These are phyloP conservation scores for Populus hybrid DNA, from an alignment of 441 rosid genomes.

Conservation along the genomic window DNA sequence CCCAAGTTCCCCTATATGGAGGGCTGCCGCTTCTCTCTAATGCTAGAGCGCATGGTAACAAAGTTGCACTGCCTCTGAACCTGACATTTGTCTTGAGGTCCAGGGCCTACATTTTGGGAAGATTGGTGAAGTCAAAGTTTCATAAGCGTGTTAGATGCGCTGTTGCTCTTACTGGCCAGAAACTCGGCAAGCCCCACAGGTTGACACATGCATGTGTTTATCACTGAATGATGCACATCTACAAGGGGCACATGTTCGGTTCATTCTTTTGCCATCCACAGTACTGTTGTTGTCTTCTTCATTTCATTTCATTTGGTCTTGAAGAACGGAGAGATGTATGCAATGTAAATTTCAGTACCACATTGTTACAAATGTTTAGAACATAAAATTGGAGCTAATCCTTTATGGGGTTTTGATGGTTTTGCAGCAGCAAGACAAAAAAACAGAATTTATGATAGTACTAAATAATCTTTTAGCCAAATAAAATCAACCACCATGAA, in stretches of 20 bases:
- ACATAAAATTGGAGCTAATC: neutral
- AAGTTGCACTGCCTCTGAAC: slow-evolving; percentile 56
- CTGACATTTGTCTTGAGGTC: slow-evolving; percentile 69
- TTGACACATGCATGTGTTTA: slow-evolving; percentile 46
- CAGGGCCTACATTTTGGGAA: slow-evolving; percentile 70
- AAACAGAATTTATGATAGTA: too few species aligned
- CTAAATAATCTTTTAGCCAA: too few species aligned
- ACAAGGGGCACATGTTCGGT: neutral
- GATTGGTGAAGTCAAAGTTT: slow-evolving; percentile 62
- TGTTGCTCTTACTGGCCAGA: slow-evolving; percentile 49
- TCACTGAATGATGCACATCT: slow-evolving; percentile 14
- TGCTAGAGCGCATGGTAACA: slow-evolving; percentile 37
- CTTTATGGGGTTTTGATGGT: neutral
- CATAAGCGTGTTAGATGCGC: slow-evolving; percentile 50
- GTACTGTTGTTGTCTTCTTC: neutral
- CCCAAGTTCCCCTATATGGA: slow-evolving; percentile 80
- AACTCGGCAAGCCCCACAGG: slow-evolving; percentile 52
- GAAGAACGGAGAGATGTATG: neutral
- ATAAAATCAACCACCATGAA: too few species aligned
- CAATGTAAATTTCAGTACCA: neutral
- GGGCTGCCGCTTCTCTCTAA: slow-evolving; percentile 46
- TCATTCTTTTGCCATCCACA: neutral
- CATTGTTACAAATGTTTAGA: neutral
- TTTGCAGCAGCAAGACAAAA: neutral
- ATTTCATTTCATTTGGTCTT: neutral